phyloP scores from a whole-genome alignment of 2,329 filamentous ascomycete genomes.

The Claviceps africana region DNA sequence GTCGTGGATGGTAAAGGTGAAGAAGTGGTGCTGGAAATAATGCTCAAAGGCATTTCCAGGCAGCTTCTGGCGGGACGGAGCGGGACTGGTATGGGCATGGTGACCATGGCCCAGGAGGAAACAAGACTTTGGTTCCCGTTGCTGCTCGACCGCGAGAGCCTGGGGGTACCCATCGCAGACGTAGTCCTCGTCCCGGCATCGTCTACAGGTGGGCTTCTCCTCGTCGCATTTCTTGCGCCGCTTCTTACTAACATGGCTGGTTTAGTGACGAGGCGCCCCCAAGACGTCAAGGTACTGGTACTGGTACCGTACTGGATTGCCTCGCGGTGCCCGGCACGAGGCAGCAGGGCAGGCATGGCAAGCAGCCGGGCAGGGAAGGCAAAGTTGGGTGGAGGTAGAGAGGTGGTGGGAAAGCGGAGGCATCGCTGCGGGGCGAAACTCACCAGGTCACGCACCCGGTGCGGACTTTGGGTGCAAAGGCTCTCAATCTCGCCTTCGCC shows the following conservation, averaged over 20 bases:
- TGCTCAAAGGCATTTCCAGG: slow-evolving; percentile 1
- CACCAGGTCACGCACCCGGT: slow-evolving; percentile 3
- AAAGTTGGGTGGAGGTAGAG: not conserved
- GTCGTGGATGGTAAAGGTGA: slow-evolving; percentile 1
- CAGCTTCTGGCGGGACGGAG: not conserved
- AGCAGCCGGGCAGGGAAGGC: not conserved
- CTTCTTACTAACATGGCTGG: not conserved
- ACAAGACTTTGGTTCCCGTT: not conserved
- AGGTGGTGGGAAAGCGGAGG: not conserved
- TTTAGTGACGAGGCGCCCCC: not conserved
- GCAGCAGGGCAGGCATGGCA: not conserved
- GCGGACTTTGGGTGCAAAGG: slow-evolving; percentile 3
- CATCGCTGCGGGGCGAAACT: not conserved
- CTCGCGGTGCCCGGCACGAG: not conserved
- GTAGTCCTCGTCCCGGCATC: slow-evolving; percentile 2
- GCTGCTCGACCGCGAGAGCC: not conserved
- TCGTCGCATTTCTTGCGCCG: slow-evolving; percentile 4
- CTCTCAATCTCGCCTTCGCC: slow-evolving; percentile 1
- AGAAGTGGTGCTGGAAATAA: slow-evolving; percentile 3
- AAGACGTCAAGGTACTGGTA: too few relatives aligned
- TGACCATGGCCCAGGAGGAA: not conserved
- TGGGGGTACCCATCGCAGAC: slow-evolving; percentile 1
- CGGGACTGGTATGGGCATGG: too few relatives aligned
- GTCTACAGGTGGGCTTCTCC: slow-evolving; percentile 1
- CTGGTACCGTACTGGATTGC: too few relatives aligned